Base-by-base conservation (phyloP, 2,329 filamentous ascomycete genomes). In the Xylaria polymorpha region DNA sequence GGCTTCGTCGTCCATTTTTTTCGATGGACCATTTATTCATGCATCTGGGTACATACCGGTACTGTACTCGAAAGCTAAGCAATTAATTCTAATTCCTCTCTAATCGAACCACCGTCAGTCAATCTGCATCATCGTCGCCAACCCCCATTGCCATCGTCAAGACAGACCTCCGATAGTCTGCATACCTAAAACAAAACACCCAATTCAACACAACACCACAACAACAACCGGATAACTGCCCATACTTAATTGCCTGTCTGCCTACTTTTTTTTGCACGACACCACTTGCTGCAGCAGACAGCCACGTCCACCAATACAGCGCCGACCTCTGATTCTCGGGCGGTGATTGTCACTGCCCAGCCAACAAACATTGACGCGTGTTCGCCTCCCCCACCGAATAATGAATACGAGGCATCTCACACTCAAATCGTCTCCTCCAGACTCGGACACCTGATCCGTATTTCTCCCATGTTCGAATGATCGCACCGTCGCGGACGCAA, bases 321-420 rank as follows among this genome's bases (percentile, higher is more conserved):
- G 53, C 41, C 35, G 55, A 14, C 25, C 39, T 22, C 37, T 50
- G 18, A 39, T 50, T 48, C 37, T 68, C 56, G 70, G 64, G 64
- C 67, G 57, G 57, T 50, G 55, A 64, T 51, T 59, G 43, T 64
- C 66, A 58, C 66, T 73, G 71, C 75, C 72, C 73, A 77, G 74
- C 73, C 75, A 76, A 74, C 25, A 29, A 73, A 64, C 68, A 71
- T 68, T 74, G 72, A 76, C 75, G 75, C 72, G 75, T 76, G 71
- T 70, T 72, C 68, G 56, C 59, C 67, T 61, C 68, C 66, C 68
- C 72, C 71, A 50, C 67, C 68, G 35, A 61, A 72, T 62, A 64
- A 76, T 74, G 73, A 73, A 69, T 56, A 69, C 71, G 68, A 74
- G 60, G 62, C 55, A 71, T 70, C 67, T 72, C 64, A 56, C 65